Evolutionary conservation across 345 rosid genomes (phyloP), one percentile per base, ranked within the genome.

Genomic region (Populus ilicifolia): DNA sequence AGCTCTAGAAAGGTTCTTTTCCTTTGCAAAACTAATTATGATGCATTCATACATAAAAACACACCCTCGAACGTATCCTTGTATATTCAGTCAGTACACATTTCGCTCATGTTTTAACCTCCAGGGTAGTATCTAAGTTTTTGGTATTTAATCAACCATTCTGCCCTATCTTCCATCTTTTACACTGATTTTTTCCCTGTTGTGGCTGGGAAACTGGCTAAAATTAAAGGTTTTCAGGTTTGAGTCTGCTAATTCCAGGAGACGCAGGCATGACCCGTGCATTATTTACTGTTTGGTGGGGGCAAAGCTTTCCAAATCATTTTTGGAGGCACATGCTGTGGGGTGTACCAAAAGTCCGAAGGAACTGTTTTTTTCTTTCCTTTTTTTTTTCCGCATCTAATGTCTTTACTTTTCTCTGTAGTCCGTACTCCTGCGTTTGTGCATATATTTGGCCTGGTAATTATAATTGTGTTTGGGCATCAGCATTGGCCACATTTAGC

Each of bases 391-490:
- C 61, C 20, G 29, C n/a, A 67, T 38, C 30, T 48, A 59, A 33
- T 33, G 11, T 29, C 35, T 23, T 67, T 38, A 30, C 48, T 20
- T 69, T 83, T 69, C 35, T 71, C 35, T 69, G 65, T 75, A 66
- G 69, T 76, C 39, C 67, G 70, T 63, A 39, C 8, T 62, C 3
- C 73, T 72, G 70, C 73, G 35, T 69, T 9, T 80, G 85, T 81
- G 82, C 79, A 74, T 77, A 79, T 54, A 78, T 64, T 77, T 56
- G 71, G 82, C 41, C 70, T 67, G 64, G 72, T 79, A 75, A 67
- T 77, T 63, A 59, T 67, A 46, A 81, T 75, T 66, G 72, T 65
- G 69, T n/a, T 41, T 67, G 11, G 54, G 77, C 62, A n/a, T 38
- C 62, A 79, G 56, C 6, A 16, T 17, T 44, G 59, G 77, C 69